These are phyloP conservation scores for Candida pini DNA, from an alignment of 805 yeast species.

Conservation along the genomic window DNA sequence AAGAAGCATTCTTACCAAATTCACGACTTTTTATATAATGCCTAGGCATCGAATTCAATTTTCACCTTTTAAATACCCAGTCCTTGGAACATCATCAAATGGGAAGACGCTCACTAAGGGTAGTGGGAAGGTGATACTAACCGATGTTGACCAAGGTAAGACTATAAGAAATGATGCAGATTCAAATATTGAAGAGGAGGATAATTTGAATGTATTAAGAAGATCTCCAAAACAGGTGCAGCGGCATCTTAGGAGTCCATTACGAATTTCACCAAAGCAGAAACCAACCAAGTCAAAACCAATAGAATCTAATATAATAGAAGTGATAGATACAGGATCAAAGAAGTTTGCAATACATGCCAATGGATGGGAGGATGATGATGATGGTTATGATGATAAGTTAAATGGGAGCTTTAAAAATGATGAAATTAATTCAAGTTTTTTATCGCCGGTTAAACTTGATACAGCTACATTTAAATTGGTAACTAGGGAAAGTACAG, in stretches of 20 bases:
- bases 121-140: not conserved
- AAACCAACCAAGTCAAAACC: constrained; percentile 1
- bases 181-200: no score
- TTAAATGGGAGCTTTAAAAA: constrained; percentile 11
- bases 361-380: constrained; percentile 1
- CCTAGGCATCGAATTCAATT: constrained; percentile 18
- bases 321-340: constrained; percentile 9
- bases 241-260: not conserved
- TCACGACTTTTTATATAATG: no score
- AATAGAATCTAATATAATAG: constrained; percentile 4
- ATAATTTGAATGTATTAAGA: constrained; percentile 6
- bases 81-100: no score
- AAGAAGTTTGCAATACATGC: not conserved
- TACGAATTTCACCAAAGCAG: not conserved
- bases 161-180: no score
- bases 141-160: no score
- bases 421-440: constrained; percentile 15
- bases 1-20: no score
- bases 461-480: constrained; percentile 4
- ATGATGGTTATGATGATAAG: constrained; percentile 11
- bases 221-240: constrained; percentile 1
- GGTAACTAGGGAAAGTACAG: no score
- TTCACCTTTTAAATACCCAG: constrained; percentile 17
- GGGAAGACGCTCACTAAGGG: not conserved
- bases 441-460: constrained; percentile 15